A percentile compares a stretch with the other conserved stretches of the same genome.
Evolutionary conservation across 345 rosid genomes (phyloP).

Genomic region (Eutrema yunnanense): DNA sequence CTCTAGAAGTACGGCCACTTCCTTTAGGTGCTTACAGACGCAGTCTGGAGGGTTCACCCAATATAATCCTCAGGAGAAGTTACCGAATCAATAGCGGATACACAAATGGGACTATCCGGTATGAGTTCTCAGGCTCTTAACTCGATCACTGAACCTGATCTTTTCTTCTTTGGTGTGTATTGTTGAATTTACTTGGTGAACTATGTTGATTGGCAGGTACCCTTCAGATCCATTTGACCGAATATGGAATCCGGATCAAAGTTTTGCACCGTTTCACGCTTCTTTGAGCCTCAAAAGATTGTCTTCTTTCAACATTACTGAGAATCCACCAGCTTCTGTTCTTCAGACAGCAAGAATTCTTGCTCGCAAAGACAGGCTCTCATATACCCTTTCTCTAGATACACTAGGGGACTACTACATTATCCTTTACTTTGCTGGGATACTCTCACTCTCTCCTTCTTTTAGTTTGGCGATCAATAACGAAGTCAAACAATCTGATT

Average conservation of each 20-base stretch:
- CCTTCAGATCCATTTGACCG: constrained; percentile 81
- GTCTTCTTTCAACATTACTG: constrained; percentile 37
- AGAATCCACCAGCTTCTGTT: constrained; percentile 62
- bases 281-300: constrained; percentile 40
- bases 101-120: constrained; percentile 58
- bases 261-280: constrained; percentile 51
- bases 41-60: constrained; percentile 36
- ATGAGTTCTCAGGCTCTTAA: background rate
- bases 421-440: constrained; percentile 75
- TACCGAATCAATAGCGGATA: constrained; percentile 67
- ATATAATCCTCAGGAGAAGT: constrained; percentile 48
- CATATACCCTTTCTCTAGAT: constrained; percentile 50
- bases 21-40: constrained; percentile 60
- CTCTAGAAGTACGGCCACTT: constrained; percentile 73
- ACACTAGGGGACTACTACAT: constrained; percentile 51
- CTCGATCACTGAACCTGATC: background rate
- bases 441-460: constrained; percentile 69
- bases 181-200: background rate
- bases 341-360: constrained; percentile 75
- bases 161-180: constrained; percentile 2
- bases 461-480: constrained; percentile 59
- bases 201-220: constrained; percentile 44
- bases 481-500: constrained; percentile 40
- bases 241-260: constrained; percentile 73
- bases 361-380: constrained; percentile 44